Base-by-base conservation (phyloP, 441 rosid genomes). In the Gossypium gossypioides region DNA sequence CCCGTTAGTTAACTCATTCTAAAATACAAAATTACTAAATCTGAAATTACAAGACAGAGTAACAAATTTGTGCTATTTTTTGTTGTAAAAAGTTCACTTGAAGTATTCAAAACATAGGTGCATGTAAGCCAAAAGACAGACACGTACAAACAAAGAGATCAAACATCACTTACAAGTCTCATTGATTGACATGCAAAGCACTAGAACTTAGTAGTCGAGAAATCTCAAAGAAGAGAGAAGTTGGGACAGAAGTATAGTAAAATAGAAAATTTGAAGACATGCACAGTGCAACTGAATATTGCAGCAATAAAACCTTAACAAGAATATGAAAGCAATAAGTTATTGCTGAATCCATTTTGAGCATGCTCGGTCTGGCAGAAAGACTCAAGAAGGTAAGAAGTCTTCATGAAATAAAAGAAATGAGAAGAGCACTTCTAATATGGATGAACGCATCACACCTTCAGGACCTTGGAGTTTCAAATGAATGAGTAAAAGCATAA, bases 391-490 rank as follows among this genome's bases (percentile, higher is more conserved):
- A 69, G 34, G 12, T 21, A 42, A 32, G 37, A 42, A 65, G 18
- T 22, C 69, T 13, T 65, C 32, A n/a, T 15, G 42, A 67, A 67
- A 67, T 25, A 67, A 67, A 48, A 48, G 42, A 67, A 67, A 48
- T 8, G 22, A 1, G 55, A 52, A 44, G 15, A 25, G 22, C n/a
- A 1, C 58, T 67, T 48, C 15, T 25, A 24, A 24, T 44, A 44
- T 67, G 58, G 42, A 67, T 6, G 8, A 67, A 67, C 57, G 42
- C 71, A 46, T 25, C 42, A 67, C 71, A 67, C 7, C n/a, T 12
- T 48, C 50, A 7, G 57, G 42, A 48, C 22, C 40, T 67, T 24
- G 42, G 69, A 67, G 57, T 12, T 22, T 71, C 65, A 56, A 57
- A 51, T 42, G 25, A 58, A 42, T 13, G 6, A 50, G 37, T 22